Percentiles rank a stretch among this genome's conserved stretches.
phyloP scores from a whole-genome alignment of 352 stramenopile genomes.

The Pseudoperonospora humuli region DNA sequence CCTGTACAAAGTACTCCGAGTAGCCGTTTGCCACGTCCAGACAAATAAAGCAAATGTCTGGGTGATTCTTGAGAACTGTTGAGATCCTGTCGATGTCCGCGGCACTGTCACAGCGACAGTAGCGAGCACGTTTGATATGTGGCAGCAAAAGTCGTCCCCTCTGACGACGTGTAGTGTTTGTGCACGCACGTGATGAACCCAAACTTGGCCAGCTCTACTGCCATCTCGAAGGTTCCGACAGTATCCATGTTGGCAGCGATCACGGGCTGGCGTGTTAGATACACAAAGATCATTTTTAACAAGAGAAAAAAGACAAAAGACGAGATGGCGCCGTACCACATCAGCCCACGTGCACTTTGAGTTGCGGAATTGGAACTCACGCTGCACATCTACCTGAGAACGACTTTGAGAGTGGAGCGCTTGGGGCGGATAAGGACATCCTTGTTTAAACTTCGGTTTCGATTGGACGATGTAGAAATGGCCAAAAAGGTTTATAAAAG shows the following conservation, averaged over 20 bases:
- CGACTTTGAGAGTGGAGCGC: constrained; percentile 85
- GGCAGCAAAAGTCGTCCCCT: constrained; percentile 52
- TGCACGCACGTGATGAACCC: constrained; percentile 86
- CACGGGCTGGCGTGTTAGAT: constrained; percentile 41
- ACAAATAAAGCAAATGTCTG: constrained; percentile 78
- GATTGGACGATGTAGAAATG: too few species aligned
- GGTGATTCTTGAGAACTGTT: constrained; percentile 47
- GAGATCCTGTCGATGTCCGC: constrained; percentile 69
- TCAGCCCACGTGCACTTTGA: constrained; percentile 67
- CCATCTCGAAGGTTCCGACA: constrained; percentile 88
- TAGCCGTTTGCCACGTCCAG: constrained; percentile 88
- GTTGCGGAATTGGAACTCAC: constrained; percentile 69
- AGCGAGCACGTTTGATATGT: constrained; percentile 45
- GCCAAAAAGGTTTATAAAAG: too few species aligned
- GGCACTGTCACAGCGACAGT: constrained; percentile 67
- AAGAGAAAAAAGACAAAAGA: not conserved
- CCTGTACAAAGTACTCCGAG: constrained; percentile 82
- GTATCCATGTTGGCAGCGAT: constrained; percentile 91
- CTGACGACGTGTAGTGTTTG: constrained; percentile 84
- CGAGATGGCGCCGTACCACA: constrained; percentile 34
- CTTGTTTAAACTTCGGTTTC: constrained; percentile 89
- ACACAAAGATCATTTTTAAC: not conserved
- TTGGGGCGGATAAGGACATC: constrained; percentile 92
- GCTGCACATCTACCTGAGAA: constrained; percentile 69
- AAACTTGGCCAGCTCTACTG: constrained; percentile 64